Evolutionary conservation across 306 rosid genomes (phyloP).

Genomic region (Vicia sativa): DNA sequence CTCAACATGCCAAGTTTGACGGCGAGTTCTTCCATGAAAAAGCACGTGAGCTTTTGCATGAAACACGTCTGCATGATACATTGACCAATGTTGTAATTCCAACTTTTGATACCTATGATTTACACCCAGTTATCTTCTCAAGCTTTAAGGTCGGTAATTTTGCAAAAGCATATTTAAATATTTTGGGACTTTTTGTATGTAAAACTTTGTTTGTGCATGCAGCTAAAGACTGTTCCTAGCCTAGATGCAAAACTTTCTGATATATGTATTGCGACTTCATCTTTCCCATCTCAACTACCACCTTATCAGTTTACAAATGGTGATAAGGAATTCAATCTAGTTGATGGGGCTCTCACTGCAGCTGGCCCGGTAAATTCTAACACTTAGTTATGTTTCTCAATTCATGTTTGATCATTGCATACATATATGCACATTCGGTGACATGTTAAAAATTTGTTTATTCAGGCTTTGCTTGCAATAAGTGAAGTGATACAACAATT

Average conservation of each 20-base stretch:
- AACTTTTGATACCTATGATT: constrained; percentile 26
- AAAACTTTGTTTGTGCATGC: background rate
- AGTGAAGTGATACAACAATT: constrained; percentile 55
- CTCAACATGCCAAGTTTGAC: constrained; percentile 27
- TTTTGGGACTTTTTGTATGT: no score
- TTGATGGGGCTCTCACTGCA: constrained; percentile 39
- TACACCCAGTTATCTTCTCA: constrained; percentile 39
- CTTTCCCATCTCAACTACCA: constrained; percentile 36
- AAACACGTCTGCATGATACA: constrained; percentile 29
- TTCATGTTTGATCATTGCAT: no score
- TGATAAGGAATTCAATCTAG: constrained; percentile 24
- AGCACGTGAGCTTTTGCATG: background rate
- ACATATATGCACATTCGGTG: no score
- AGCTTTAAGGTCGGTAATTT: constrained; percentile 24
- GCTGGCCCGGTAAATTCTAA: constrained; percentile 23
- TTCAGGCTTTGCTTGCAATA: constrained; percentile 58
- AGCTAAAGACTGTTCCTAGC: background rate
- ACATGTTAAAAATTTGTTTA: background rate
- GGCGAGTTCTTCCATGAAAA: constrained; percentile 13
- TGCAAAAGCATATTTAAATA: no score
- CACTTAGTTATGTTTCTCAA: no score
- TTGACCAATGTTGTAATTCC: constrained; percentile 42
- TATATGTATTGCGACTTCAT: constrained; percentile 39
- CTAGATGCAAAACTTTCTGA: constrained; percentile 37
- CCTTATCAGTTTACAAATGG: constrained; percentile 22